Percentiles rank a stretch among this genome's conserved stretches.
Conservation (phyloP, 2,329 filamentous ascomycete species). For the Nakataea oryzae region DNA sequence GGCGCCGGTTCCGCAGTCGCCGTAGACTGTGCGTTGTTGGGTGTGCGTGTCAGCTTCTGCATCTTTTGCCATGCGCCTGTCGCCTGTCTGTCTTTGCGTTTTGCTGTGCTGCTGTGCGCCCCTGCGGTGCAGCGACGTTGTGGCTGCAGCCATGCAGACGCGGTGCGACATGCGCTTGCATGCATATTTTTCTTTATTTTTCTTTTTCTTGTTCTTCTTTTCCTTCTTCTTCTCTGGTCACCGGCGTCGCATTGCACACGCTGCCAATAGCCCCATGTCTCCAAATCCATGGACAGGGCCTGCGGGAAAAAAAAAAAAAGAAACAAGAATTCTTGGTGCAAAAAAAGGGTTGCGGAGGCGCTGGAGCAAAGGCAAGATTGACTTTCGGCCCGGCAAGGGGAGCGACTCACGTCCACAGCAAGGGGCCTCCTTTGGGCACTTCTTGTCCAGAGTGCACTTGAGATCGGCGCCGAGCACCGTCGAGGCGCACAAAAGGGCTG, state of each 20-base stretch:
- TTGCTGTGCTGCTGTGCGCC: neutral
- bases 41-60: conserved; percentile 3
- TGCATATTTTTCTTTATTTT: neutral
- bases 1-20: conserved; percentile 83
- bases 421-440: conserved; percentile 35
- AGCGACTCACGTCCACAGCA: conserved; percentile 7
- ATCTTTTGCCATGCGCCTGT: neutral
- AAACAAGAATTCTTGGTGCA: too few relatives aligned
- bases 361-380: neutral
- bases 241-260: too few relatives aligned
- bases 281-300: neutral
- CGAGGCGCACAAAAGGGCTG: conserved; percentile 26
- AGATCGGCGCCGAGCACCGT: conserved; percentile 23
- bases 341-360: neutral
- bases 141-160: neutral
- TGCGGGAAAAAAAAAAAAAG: too few relatives aligned
- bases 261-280: too few relatives aligned
- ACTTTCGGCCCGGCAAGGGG: neutral
- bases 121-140: neutral
- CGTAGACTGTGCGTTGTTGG: conserved; percentile 56
- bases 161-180: neutral
- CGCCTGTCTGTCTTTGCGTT: neutral
- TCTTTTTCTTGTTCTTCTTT: neutral
- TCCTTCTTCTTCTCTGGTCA: too few relatives aligned
- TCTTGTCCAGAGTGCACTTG: conserved; percentile 36